Conservation (phyloP, 2,329 filamentous ascomycete species). For the Aureobasidium sp. region DNA sequence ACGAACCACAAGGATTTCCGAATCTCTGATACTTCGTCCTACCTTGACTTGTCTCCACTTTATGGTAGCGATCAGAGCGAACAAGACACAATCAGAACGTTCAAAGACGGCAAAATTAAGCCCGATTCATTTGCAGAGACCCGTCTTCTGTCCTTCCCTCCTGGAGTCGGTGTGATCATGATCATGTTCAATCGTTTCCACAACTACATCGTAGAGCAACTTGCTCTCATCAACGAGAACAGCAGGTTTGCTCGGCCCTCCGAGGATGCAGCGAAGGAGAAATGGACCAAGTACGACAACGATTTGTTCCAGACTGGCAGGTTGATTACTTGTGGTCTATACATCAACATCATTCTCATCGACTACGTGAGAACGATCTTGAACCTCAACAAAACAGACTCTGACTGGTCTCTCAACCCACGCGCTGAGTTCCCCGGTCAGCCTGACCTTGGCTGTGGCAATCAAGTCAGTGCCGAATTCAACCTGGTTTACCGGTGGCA, state of each 20-base stretch:
- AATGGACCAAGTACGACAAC: slow-evolving; percentile 30
- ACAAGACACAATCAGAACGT: slow-evolving; percentile 56
- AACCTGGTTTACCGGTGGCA: slow-evolving; percentile 47
- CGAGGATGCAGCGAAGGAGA: slow-evolving; percentile 27
- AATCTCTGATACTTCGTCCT: slow-evolving; percentile 61
- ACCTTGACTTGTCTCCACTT: slow-evolving; percentile 63
- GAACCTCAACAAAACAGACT: slow-evolving; percentile 36
- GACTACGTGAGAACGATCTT: slow-evolving; percentile 47
- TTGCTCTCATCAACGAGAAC: slow-evolving; percentile 79
- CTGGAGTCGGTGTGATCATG: slow-evolving; percentile 58
- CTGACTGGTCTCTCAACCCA: slow-evolving; percentile 36
- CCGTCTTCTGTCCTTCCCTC: slow-evolving; percentile 56
- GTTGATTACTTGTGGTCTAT: slow-evolving; percentile 44
- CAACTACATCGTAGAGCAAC: slow-evolving; percentile 71
- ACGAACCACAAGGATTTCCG: slow-evolving; percentile 55
- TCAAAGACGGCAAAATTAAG: slow-evolving; percentile 59
- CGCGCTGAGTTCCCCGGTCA: slow-evolving; percentile 30
- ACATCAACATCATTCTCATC: slow-evolving; percentile 45
- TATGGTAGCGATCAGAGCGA: slow-evolving; percentile 63
- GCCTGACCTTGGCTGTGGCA: slow-evolving; percentile 36
- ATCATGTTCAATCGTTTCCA: slow-evolving; percentile 70
- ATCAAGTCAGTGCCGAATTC: slow-evolving; percentile 45
- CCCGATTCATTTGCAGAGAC: slow-evolving; percentile 61
- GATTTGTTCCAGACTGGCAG: slow-evolving; percentile 45
- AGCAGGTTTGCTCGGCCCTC: slow-evolving; percentile 67